phyloP scores from a whole-genome alignment of 2,329 filamentous ascomycete species.

The Monilinia fructigena region DNA sequence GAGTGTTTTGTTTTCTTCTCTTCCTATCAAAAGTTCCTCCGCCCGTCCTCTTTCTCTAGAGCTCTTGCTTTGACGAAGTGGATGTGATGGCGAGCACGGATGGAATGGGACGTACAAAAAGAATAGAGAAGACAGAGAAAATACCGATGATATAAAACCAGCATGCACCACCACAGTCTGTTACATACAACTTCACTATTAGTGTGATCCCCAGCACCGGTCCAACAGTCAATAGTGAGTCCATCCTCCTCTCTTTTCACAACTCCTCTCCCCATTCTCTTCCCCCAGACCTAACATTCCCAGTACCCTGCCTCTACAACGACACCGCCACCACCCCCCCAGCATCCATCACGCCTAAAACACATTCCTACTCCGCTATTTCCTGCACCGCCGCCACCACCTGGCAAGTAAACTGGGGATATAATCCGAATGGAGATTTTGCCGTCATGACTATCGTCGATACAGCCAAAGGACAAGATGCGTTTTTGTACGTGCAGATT shows the following conservation, averaged over 20 bases:
- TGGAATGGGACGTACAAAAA: not conserved
- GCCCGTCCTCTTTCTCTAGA: not conserved
- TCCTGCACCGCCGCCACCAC: not conserved
- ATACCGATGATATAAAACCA: not conserved
- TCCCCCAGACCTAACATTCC: not conserved
- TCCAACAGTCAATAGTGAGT: not conserved
- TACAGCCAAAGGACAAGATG: conserved; percentile 8
- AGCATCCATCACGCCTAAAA: not conserved
- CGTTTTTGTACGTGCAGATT: conserved; percentile 24
- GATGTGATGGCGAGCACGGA: not conserved
- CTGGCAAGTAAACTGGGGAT: conserved; percentile 27
- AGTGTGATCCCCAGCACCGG: not conserved
- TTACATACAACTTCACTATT: conserved; percentile 18
- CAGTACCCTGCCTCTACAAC: conserved; percentile 4
- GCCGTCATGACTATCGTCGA: conserved; percentile 27
- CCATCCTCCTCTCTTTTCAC: too few relatives aligned
- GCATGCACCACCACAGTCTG: conserved; percentile 14
- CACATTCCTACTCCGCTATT: conserved; percentile 6
- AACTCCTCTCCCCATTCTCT: too few relatives aligned
- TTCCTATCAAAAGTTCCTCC: not conserved
- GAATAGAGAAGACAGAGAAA: not conserved
- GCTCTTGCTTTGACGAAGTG: not conserved
- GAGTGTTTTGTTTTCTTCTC: not conserved
- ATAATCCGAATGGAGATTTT: conserved; percentile 23
- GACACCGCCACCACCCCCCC: not conserved